A percentile compares a stretch with the other conserved stretches of the same genome.
Conservation (phyloP, 1,139 yeast species). For the Blastobotrys petasosporus region DNA sequence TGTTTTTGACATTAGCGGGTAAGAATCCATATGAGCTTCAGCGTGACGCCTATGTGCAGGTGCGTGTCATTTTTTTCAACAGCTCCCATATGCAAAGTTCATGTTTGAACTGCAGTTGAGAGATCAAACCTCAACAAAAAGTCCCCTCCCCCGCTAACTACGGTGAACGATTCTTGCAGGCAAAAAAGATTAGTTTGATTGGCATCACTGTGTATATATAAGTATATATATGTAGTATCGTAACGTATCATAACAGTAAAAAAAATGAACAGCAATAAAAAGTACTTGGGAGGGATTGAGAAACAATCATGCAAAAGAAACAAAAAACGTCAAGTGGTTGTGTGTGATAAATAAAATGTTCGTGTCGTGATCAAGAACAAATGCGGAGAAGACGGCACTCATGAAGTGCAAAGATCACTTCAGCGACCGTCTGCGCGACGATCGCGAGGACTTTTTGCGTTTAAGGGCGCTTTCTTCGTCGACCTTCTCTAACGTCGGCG, state of each 20-base stretch:
- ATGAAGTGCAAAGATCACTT: background rate
- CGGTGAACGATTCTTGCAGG: background rate
- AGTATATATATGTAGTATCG: background rate
- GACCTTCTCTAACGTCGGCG: too few relatives aligned
- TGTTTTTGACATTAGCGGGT: too few relatives aligned
- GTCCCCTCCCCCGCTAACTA: background rate
- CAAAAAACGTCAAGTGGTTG: background rate
- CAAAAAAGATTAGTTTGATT: background rate
- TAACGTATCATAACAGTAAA: background rate
- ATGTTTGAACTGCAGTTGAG: too few relatives aligned
- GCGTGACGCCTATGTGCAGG: too few relatives aligned
- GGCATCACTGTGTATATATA: background rate
- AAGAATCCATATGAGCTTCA: too few relatives aligned
- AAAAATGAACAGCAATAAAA: constrained; percentile 4
- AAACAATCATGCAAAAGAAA: too few relatives aligned
- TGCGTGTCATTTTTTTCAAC: too few relatives aligned
- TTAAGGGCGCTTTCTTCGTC: too few relatives aligned
- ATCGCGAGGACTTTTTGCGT: too few relatives aligned
- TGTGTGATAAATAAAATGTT: background rate
- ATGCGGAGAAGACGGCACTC: background rate
- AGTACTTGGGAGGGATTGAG: background rate
- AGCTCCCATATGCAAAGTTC: too few relatives aligned
- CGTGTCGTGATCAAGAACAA: background rate
- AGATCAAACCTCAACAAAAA: background rate
- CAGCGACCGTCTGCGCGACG: background rate